Evolutionary conservation across 2,329 filamentous ascomycete genomes (phyloP).

Genomic region (Microdochium paspali): DNA sequence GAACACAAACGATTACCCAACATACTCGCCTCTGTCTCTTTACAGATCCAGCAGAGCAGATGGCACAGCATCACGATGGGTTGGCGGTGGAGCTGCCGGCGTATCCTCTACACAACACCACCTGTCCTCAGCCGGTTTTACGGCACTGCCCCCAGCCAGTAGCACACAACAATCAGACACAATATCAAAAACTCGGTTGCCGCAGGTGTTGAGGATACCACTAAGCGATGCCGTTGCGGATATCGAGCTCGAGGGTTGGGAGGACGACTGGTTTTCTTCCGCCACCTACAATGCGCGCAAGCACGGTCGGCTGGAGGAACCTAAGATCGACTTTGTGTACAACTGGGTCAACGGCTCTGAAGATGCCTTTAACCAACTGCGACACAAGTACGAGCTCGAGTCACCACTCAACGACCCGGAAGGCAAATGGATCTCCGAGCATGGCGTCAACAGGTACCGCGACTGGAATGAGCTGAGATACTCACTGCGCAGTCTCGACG

Average conservation of each 20-base stretch:
- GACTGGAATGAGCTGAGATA: constrained; percentile 35
- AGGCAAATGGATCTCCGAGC: constrained; percentile 28
- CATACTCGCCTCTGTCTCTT: background rate
- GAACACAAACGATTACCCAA: constrained; percentile 5
- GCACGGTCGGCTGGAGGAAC: constrained; percentile 21
- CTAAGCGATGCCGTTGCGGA: constrained; percentile 27
- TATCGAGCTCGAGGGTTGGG: constrained; percentile 27
- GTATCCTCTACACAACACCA: background rate
- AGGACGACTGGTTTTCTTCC: constrained; percentile 29
- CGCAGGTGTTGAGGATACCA: constrained; percentile 27
- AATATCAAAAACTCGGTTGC: constrained; percentile 8
- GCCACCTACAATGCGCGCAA: constrained; percentile 19
- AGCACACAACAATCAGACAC: background rate
- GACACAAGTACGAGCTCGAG: constrained; percentile 26
- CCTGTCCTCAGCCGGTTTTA: no score
- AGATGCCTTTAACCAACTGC: constrained; percentile 22
- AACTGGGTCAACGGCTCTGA: constrained; percentile 35
- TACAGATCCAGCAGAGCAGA: constrained; percentile 1
- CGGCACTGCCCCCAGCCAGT: no score
- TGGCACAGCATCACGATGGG: constrained; percentile 11
- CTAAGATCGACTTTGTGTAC: constrained; percentile 33
- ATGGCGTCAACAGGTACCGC: constrained; percentile 31
- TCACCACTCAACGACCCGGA: constrained; percentile 28
- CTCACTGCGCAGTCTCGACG: constrained; percentile 30
- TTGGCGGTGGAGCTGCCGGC: constrained; percentile 9